phyloP scores from a whole-genome alignment of 352 stramenopile genomes.

The Peronospora farinosa region DNA sequence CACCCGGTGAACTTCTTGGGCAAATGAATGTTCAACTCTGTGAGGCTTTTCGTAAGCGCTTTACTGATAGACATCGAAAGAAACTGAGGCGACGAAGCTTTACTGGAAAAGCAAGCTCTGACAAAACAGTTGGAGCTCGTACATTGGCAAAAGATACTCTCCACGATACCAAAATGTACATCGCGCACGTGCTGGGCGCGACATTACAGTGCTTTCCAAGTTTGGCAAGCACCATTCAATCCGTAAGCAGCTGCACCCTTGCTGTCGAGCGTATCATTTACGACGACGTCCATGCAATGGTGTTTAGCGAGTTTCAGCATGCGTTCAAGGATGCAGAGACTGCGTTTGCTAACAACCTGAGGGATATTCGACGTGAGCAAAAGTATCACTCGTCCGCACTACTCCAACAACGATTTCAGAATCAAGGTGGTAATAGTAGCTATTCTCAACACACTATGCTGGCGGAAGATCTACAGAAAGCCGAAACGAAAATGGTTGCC shows the following conservation, averaged over 20 bases:
- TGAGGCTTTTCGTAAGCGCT: slow-evolving; percentile 39
- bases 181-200: slow-evolving; percentile 47
- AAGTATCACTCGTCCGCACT: slow-evolving; percentile 29
- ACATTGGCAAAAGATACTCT: slow-evolving; percentile 40
- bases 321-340: slow-evolving; percentile 40
- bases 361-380: slow-evolving; percentile 44
- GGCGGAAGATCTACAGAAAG: slow-evolving; percentile 36
- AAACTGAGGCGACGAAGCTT: slow-evolving; percentile 15
- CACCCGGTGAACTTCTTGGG: slow-evolving; percentile 48
- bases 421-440: slow-evolving; percentile 5
- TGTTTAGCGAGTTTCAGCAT: slow-evolving; percentile 48
- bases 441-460: slow-evolving; percentile 8
- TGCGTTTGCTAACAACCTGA: slow-evolving; percentile 42
- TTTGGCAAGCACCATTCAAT: slow-evolving; percentile 42
- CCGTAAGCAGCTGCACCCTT: slow-evolving; percentile 41
- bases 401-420: slow-evolving; percentile 14
- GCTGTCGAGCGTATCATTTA: slow-evolving; percentile 61
- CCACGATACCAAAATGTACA: slow-evolving; percentile 65
- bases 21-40: slow-evolving; percentile 57
- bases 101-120: slow-evolving; percentile 6
- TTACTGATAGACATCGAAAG: slow-evolving; percentile 23
- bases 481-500: slow-evolving; percentile 31
- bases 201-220: slow-evolving; percentile 61
- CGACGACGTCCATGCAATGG: slow-evolving; percentile 54
- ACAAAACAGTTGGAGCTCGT: slow-evolving; percentile 4